These are phyloP conservation scores for Sclerotinia trifoliorum DNA, from an alignment of 2,329 filamentous ascomycete species.

Conservation along the genomic window DNA sequence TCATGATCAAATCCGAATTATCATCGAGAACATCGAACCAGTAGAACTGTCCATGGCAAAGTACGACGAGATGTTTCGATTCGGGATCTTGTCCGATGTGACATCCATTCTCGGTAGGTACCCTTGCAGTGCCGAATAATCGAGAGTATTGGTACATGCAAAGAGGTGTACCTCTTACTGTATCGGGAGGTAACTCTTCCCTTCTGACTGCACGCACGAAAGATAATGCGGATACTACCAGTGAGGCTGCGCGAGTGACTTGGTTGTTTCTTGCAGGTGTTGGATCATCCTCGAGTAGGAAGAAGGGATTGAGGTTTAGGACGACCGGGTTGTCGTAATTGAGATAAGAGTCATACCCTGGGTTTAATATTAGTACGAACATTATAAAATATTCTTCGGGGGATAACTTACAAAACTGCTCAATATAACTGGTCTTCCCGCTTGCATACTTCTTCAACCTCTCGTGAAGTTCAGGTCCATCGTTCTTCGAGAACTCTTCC, in stretches of 20 bases:
- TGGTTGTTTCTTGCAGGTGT: slow-evolving; percentile 96
- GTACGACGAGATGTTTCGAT: slow-evolving; percentile 89
- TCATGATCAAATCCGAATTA: slow-evolving; percentile 95
- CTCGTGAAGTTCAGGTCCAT: slow-evolving; percentile 83
- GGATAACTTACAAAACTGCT: slow-evolving; percentile 83
- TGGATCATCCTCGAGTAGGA: slow-evolving; percentile 93
- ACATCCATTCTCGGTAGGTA: slow-evolving; percentile 91
- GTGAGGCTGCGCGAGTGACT: slow-evolving; percentile 87
- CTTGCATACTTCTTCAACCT: slow-evolving; percentile 87
- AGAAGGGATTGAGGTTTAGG: slow-evolving; percentile 96
- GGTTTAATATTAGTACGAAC: slow-evolving; percentile 18
- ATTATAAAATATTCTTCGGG: not conserved
- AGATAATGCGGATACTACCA: slow-evolving; percentile 84
- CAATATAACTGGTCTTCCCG: slow-evolving; percentile 93
- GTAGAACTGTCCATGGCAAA: slow-evolving; percentile 95
- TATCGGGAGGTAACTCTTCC: slow-evolving; percentile 90
- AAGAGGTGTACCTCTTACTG: slow-evolving; percentile 75
- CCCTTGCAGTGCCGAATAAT: slow-evolving; percentile 89
- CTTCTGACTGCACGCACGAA: slow-evolving; percentile 91
- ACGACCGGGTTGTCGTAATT: slow-evolving; percentile 98
- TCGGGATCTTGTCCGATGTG: slow-evolving; percentile 91
- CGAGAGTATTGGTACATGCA: slow-evolving; percentile 99
- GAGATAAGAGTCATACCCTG: slow-evolving; percentile 97
- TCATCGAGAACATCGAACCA: slow-evolving; percentile 98
- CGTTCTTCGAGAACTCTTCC: slow-evolving; percentile 74